Percentiles rank a stretch among this genome's conserved stretches.
phyloP scores from a whole-genome alignment of 2,329 filamentous ascomycete species.

The Harringtonia lauricola region DNA sequence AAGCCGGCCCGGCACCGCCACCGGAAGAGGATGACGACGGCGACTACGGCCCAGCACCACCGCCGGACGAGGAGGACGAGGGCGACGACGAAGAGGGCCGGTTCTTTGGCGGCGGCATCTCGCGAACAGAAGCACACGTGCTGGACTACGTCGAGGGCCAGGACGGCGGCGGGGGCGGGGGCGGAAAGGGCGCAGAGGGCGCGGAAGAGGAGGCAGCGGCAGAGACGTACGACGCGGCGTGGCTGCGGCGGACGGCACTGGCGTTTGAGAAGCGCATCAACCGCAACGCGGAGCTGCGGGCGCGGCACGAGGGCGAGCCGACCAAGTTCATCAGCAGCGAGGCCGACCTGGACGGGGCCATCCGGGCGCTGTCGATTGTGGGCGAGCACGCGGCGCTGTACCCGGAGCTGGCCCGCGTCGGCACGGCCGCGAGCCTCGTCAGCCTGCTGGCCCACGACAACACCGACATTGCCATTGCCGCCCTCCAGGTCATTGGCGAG shows the following conservation, averaged over 20 bases:
- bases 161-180: conserved; percentile 27
- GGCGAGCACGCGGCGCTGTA: conserved; percentile 81
- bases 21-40: conserved; percentile 32
- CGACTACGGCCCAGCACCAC: conserved; percentile 36
- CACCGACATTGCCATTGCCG: conserved; percentile 88
- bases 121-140: conserved; percentile 66
- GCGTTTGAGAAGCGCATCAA: conserved; percentile 85
- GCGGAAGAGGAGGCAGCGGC: conserved; percentile 44
- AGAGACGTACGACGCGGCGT: conserved; percentile 73
- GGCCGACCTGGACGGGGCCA: conserved; percentile 78
- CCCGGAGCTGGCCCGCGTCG: conserved; percentile 64
- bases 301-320: conserved; percentile 71
- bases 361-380: conserved; percentile 78
- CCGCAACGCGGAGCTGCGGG: conserved; percentile 81
- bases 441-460: conserved; percentile 87
- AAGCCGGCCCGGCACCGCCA: conserved; percentile 36
- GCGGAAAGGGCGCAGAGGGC: conserved; percentile 23
- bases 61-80: conserved; percentile 27
- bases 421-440: conserved; percentile 63
- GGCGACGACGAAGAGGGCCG: conserved; percentile 80
- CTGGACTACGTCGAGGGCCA: conserved; percentile 73
- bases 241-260: conserved; percentile 71
- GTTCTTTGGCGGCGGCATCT: conserved; percentile 91
- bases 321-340: conserved; percentile 76
- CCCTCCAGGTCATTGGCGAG: conserved; percentile 80